phyloP scores from a whole-genome alignment of 208 protist species.

The Acanthamoeba triangularis region DNA sequence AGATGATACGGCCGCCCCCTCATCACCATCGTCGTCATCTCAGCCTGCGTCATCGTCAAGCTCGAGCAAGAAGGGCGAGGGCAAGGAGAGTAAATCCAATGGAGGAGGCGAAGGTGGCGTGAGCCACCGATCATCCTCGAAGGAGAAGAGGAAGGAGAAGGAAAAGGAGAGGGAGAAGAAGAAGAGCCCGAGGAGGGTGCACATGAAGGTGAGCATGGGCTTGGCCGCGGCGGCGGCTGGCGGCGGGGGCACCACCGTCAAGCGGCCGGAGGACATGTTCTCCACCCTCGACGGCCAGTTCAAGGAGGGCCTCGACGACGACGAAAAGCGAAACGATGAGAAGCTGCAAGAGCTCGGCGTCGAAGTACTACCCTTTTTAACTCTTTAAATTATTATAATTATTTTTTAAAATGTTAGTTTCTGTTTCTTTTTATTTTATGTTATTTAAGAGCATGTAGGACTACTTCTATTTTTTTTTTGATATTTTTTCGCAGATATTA shows the following conservation, averaged over 20 bases:
- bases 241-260: background rate
- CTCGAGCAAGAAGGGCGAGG: background rate
- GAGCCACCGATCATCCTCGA: background rate
- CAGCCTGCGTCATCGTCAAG: background rate
- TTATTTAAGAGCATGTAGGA: no score
- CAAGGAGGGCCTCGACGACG: constrained; percentile 35
- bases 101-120: background rate
- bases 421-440: background rate
- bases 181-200: constrained; percentile 43
- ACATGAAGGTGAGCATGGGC: constrained; percentile 35
- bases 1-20: background rate
- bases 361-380: background rate
- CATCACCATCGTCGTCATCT: background rate
- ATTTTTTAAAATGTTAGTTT: background rate
- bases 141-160: background rate
- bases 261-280: constrained; percentile 59
- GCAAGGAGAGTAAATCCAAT: background rate
- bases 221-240: background rate
- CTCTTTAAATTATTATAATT: background rate
- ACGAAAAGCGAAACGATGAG: background rate
- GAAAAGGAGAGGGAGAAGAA: constrained; percentile 9
- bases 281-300: constrained; percentile 21
- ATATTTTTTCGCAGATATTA: background rate
- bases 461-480: background rate
- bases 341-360: constrained; percentile 46